Conservation (phyloP, 805 yeast species). For the Saturnispora besseyi region DNA sequence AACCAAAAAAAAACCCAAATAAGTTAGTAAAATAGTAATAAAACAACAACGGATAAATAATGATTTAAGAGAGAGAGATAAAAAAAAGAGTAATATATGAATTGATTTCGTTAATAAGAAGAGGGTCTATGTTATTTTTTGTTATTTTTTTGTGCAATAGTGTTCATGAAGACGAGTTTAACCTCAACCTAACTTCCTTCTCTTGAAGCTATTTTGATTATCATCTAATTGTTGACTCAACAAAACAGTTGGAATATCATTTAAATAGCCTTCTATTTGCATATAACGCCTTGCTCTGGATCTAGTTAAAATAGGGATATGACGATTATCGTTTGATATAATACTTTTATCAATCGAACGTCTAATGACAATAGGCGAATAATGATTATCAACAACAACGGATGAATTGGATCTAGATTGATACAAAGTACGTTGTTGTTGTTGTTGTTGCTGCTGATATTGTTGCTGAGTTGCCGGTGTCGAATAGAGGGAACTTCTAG, state of each 20-base stretch:
- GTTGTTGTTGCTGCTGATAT: neutral
- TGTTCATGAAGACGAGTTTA: too few species aligned
- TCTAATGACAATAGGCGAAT: neutral
- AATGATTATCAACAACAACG: neutral
- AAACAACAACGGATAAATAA: neutral
- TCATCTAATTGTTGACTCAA: conserved; percentile 6
- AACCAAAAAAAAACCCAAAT: neutral
- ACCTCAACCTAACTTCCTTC: neutral
- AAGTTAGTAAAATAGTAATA: neutral
- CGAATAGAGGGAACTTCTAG: neutral
- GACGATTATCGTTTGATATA: neutral
- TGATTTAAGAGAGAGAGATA: neutral
- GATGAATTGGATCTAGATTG: conserved; percentile 8
- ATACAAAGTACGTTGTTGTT: neutral
- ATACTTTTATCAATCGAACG: neutral
- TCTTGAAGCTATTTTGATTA: neutral
- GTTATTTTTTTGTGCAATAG: too few species aligned
- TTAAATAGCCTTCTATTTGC: conserved; percentile 2
- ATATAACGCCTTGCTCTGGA: conserved; percentile 11
- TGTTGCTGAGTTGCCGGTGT: conserved; percentile 4
- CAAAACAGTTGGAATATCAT: conserved; percentile 7
- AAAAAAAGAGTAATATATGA: too few species aligned
- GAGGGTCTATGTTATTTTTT: too few species aligned
- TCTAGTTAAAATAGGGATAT: conserved; percentile 13
- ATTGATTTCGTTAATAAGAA: too few species aligned